A percentile compares a stretch with the other conserved stretches of the same genome.
Evolutionary conservation across 1,284 basidiomycete species (phyloP).

Genomic region (Sanghuangporus sanghuang): DNA sequence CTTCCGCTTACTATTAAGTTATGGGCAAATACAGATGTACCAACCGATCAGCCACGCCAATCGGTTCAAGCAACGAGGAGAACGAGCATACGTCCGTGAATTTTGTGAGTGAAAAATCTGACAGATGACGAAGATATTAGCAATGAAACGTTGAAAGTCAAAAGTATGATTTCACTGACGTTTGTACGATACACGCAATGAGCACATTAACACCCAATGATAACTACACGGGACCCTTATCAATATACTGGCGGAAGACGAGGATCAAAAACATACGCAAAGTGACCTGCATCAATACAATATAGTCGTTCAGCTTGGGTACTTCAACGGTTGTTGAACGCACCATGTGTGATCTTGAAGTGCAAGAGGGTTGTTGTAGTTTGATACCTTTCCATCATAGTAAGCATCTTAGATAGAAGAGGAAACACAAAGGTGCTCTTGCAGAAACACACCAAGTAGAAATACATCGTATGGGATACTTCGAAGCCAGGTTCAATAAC

Average conservation of each 20-base stretch:
- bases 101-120: constrained; percentile 37
- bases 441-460: constrained; percentile 32
- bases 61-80: not conserved
- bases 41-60: not conserved
- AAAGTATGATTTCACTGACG: constrained; percentile 2
- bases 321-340: not conserved
- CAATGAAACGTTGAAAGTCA: not conserved
- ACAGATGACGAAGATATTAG: not conserved
- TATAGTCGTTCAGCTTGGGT: not conserved
- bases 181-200: constrained; percentile 16
- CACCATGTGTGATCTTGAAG: constrained; percentile 31
- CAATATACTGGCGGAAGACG: not conserved
- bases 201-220: constrained; percentile 12
- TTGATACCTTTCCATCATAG: constrained; percentile 26
- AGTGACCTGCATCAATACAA: constrained; percentile 5
- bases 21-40: not conserved
- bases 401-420: not conserved
- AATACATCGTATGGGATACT: constrained; percentile 39
- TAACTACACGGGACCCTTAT: not conserved
- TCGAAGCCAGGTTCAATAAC: not conserved
- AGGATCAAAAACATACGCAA: not conserved
- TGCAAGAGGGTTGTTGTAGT: constrained; percentile 28
- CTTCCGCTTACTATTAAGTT: constrained; percentile 29
- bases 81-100: constrained; percentile 30
- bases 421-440: not conserved